Percentiles rank a stretch among this genome's conserved stretches.
phyloP scores from a whole-genome alignment of 2,329 filamentous ascomycete genomes.

The Monosporascus sp. region DNA sequence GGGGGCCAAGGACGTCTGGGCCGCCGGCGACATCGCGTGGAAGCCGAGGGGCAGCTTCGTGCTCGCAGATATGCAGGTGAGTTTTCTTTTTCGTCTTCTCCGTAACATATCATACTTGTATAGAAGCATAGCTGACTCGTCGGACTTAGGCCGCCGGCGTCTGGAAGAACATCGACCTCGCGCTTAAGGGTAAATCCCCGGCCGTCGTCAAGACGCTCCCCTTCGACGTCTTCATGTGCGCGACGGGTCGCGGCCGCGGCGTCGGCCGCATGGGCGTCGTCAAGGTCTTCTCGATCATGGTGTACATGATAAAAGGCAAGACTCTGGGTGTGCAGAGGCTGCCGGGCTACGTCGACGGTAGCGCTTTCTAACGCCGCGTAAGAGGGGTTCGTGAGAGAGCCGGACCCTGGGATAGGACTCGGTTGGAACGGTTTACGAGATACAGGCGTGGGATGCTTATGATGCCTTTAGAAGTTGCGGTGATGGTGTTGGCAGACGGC shows the following conservation, averaged over 20 bases:
- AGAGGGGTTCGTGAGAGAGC: neutral
- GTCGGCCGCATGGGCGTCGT: conserved; percentile 42
- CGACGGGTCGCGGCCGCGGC: conserved; percentile 44
- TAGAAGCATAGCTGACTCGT: neutral
- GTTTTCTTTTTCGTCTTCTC: conserved; percentile 6
- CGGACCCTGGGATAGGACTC: conserved; percentile 1
- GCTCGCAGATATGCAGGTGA: conserved; percentile 42
- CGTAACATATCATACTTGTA: neutral
- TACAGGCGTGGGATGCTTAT: too few species aligned
- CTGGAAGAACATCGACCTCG: conserved; percentile 47
- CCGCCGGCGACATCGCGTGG: conserved; percentile 47
- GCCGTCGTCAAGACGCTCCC: conserved; percentile 39
- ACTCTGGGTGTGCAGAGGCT: conserved; percentile 41
- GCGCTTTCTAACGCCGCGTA: conserved; percentile 32
- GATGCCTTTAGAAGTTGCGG: too few species aligned
- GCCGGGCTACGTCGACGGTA: conserved; percentile 42
- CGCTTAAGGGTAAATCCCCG: conserved; percentile 38
- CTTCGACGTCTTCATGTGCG: conserved; percentile 43
- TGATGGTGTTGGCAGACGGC: neutral
- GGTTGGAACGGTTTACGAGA: too few species aligned
- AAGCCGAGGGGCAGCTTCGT: conserved; percentile 41
- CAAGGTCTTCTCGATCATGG: conserved; percentile 44
- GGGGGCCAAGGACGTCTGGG: conserved; percentile 42
- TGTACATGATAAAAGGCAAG: conserved; percentile 47
- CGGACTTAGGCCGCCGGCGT: conserved; percentile 39